Evolutionary conservation across 208 protist genomes (phyloP).

Genomic region (Acanthamoeba royreba): DNA sequence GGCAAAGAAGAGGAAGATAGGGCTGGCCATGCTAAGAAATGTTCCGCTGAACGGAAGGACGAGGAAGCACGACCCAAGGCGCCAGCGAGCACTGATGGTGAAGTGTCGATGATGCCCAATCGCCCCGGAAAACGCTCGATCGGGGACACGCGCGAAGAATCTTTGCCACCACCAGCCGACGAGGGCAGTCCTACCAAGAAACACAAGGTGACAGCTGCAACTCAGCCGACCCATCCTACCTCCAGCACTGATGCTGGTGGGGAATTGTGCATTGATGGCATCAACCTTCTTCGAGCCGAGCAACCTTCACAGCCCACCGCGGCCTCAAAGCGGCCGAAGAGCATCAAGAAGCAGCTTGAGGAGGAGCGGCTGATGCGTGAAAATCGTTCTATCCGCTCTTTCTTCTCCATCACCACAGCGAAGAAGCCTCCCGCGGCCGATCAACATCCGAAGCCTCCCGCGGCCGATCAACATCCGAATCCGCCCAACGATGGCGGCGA

Average conservation of each 20-base stretch:
- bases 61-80: too few relatives aligned
- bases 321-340: not conserved
- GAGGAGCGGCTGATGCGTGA: not conserved
- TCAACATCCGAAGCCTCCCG: not conserved
- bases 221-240: not conserved
- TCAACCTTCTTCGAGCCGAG: not conserved
- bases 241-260: not conserved
- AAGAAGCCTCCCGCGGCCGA: not conserved
- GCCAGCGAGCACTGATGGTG: too few relatives aligned
- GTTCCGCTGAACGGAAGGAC: too few relatives aligned
- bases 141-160: not conserved
- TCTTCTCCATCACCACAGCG: not conserved
- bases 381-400: not conserved
- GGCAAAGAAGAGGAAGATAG: too few relatives aligned
- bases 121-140: not conserved
- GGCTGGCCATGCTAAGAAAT: too few relatives aligned
- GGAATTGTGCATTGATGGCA: not conserved
- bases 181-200: not conserved
- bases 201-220: not conserved
- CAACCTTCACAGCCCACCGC: not conserved
- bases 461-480: not conserved
- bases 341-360: not conserved
- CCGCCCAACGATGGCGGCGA: too few relatives aligned
- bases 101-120: not conserved
- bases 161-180: not conserved